These are phyloP conservation scores for Nicotiana benthamiana DNA, from an alignment of 257 asterid species.

Conservation along the genomic window DNA sequence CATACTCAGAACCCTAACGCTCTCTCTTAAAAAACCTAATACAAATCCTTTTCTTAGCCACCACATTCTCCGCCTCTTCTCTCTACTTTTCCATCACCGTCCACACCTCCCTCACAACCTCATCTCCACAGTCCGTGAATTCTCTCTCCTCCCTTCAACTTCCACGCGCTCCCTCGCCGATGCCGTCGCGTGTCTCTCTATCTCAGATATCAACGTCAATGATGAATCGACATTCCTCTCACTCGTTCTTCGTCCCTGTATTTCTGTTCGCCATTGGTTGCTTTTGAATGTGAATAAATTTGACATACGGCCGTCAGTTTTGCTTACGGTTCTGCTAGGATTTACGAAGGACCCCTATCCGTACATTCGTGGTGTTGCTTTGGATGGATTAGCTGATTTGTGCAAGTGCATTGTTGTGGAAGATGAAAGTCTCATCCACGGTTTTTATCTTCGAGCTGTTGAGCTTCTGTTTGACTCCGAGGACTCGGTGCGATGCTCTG, in stretches of 20 bases:
- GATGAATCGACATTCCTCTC: conserved; percentile 20
- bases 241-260: conserved; percentile 18
- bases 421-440: conserved; percentile 44
- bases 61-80: conserved; percentile 43
- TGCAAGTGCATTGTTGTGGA: conserved; percentile 35
- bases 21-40: conserved; percentile 26
- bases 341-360: conserved; percentile 91
- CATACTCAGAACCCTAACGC: conserved; percentile 34
- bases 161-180: conserved; percentile 24
- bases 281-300: conserved; percentile 50
- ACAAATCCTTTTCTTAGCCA: conserved; percentile 5
- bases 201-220: background rate
- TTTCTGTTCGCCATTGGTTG: conserved; percentile 66
- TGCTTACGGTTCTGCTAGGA: conserved; percentile 64
- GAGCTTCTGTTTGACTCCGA: conserved; percentile 76
- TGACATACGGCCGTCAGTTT: conserved; percentile 51
- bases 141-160: conserved; percentile 36
- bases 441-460: conserved; percentile 70
- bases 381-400: conserved; percentile 56
- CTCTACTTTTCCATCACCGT: conserved; percentile 33
- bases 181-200: conserved; percentile 45
- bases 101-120: conserved; percentile 33
- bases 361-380: conserved; percentile 49
- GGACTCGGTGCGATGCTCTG: conserved; percentile 60
- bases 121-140: conserved; percentile 23